These are phyloP conservation scores for Aspergillus coremiiformis DNA, from an alignment of 495 filamentous ascomycete genomes.

Conservation along the genomic window DNA sequence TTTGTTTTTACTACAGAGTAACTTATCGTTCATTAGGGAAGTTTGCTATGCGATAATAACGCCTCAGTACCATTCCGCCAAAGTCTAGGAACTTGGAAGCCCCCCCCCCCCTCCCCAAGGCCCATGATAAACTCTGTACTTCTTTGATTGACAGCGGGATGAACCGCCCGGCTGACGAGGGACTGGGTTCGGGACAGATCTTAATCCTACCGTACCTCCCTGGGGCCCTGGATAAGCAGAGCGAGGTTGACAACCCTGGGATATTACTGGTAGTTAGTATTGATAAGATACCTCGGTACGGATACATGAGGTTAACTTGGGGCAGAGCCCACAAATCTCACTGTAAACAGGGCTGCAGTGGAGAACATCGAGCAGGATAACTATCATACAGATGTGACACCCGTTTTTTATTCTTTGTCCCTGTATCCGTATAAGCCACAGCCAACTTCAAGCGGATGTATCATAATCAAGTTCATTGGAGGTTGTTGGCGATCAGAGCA, in stretches of 20 bases:
- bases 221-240: neutral
- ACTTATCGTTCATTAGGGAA: too few relatives aligned
- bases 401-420: neutral
- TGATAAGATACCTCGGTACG: too few relatives aligned
- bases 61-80: neutral
- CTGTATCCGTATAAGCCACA: neutral
- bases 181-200: conserved; percentile 9
- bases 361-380: neutral
- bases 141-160: conserved; percentile 13
- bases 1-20: too few relatives aligned
- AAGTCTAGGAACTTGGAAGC: neutral
- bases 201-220: conserved; percentile 9
- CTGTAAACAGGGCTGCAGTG: too few relatives aligned
- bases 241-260: neutral
- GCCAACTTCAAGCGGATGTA: neutral
- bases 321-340: too few relatives aligned
- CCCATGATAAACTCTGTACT: neutral
- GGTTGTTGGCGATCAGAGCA: too few relatives aligned
- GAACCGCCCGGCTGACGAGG: conserved; percentile 7
- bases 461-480: neutral
- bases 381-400: neutral
- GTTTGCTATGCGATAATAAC: neutral
- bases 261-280: neutral
- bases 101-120: neutral
- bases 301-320: too few relatives aligned